Evolutionary conservation across 192 early-diverging fungal species (phyloP).

Genomic region (Umbelopsis sp.): DNA sequence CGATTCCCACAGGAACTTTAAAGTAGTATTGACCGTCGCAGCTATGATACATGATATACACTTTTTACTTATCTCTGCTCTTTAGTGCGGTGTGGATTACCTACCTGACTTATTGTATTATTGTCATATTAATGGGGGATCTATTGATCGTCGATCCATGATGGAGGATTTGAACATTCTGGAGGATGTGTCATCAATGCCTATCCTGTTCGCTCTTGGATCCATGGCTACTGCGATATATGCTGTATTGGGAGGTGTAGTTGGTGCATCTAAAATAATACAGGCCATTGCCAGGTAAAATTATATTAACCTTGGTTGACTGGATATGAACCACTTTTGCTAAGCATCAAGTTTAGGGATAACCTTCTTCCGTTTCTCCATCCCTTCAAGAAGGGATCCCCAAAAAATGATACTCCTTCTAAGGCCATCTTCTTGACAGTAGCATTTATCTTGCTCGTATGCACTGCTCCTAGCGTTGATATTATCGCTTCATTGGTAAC

Average conservation of each 20-base stretch:
- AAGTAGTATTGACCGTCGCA: neutral
- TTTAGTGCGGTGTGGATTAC: conserved; percentile 60
- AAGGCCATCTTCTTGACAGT: conserved; percentile 46
- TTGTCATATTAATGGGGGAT: conserved; percentile 61
- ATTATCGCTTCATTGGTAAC: conserved; percentile 67
- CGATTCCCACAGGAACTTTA: conserved; percentile 66
- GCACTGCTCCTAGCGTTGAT: conserved; percentile 64
- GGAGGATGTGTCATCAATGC: conserved; percentile 59
- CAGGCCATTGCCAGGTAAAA: conserved; percentile 61
- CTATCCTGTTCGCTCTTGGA: conserved; percentile 56
- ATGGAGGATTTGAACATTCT: conserved; percentile 62
- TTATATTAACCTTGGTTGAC: neutral
- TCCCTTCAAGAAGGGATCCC: conserved; percentile 37
- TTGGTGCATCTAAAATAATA: conserved; percentile 63
- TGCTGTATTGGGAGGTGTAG: conserved; percentile 58
- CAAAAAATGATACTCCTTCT: conserved; percentile 43
- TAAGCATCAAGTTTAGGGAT: conserved; percentile 35
- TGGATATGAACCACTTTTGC: neutral
- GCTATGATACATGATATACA: neutral
- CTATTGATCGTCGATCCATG: conserved; percentile 58
- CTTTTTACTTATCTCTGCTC: neutral
- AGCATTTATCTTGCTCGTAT: conserved; percentile 52
- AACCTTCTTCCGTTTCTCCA: conserved; percentile 56
- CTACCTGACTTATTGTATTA: conserved; percentile 52
- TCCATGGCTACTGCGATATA: conserved; percentile 63